Evolutionary conservation across 768 basidiomycete genomes (phyloP).

Genomic region (Brasilioporus rufonigricans): DNA sequence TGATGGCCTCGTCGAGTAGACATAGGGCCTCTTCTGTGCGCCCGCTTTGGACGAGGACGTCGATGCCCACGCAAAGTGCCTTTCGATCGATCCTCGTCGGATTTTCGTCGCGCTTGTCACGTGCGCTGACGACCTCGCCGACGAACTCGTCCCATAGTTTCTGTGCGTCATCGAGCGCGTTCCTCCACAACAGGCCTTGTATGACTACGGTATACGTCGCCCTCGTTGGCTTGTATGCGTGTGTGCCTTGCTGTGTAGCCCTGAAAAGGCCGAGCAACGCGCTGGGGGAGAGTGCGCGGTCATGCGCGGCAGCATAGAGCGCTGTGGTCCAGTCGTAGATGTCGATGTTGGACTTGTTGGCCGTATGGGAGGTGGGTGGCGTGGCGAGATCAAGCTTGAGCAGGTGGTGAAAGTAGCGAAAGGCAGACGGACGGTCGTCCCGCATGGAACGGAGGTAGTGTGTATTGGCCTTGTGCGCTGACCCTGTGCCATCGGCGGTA

Average conservation of each 20-base stretch:
- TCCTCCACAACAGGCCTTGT: constrained; percentile 47
- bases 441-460: constrained; percentile 41
- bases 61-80: constrained; percentile 50
- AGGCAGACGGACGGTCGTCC: constrained; percentile 42
- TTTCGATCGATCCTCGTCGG: constrained; percentile 40
- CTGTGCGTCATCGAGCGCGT: constrained; percentile 39
- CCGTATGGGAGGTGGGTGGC: background rate
- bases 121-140: constrained; percentile 8
- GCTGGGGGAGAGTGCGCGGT: constrained; percentile 31
- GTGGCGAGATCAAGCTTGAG: constrained; percentile 26
- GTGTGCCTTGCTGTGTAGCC: constrained; percentile 26
- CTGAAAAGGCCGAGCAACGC: constrained; percentile 40
- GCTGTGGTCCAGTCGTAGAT: constrained; percentile 48
- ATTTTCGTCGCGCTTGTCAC: background rate
- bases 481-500: constrained; percentile 15
- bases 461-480: constrained; percentile 40
- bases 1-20: constrained; percentile 44
- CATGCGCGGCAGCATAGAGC: constrained; percentile 44
- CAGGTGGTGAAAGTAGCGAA: constrained; percentile 44
- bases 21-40: constrained; percentile 48
- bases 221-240: constrained; percentile 38
- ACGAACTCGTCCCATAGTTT: constrained; percentile 43
- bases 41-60: constrained; percentile 43
- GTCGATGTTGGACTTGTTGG: constrained; percentile 33
- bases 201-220: constrained; percentile 55